Evolutionary conservation across 352 stramenopile genomes (phyloP), one percentile per base, ranked within the genome.

Genomic region (Globisporangium solare): DNA sequence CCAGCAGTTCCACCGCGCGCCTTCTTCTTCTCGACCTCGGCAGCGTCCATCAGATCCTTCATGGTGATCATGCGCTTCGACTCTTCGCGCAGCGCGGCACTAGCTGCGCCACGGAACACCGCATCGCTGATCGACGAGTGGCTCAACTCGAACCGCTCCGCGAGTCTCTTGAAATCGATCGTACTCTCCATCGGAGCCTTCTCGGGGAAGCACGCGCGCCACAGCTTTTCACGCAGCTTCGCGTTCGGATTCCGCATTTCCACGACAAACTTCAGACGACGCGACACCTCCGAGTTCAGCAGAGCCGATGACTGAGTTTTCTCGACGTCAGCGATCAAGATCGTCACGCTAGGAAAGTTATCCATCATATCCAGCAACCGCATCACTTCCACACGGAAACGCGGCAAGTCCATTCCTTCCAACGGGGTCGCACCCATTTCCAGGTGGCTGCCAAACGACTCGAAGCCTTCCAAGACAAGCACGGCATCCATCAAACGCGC

Each of bases 401-500:
- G 76, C 32, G 83, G 83, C 40, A 77, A 88, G 48, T 93, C 83
- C 54, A 89, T 76, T 18, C 68, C 73, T 20, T 87, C 75, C 1
- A 82, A 40, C 13, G 72, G 58, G n/a, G 70, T 77, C 31, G 73
- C 66, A 27, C 73, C 75, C 22, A 69, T 61, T 63, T 92, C 83
- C 32, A 90, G 65, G 52, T 89, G 72, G 56, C 76, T 87, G 43
- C 79, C 86, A 60, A 96, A 92, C 31, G 84, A 83, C 67, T 96
- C 87, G 47, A 96, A 95, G 37, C 85, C 87, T 22, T 89, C 86
- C 27, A 96, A 72, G 35, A 94, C 81, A 2, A 94, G 69, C 40
- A 96, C 83, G 0, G 85, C 78, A 60, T 95, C 87, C 77, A 92
- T 92, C 42, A 96, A 71, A 10, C 83, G 71, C 21, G 85, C 87